These are phyloP conservation scores for Cercophora sp. DNA, from an alignment of 495 filamentous ascomycete species.

Conservation along the genomic window DNA sequence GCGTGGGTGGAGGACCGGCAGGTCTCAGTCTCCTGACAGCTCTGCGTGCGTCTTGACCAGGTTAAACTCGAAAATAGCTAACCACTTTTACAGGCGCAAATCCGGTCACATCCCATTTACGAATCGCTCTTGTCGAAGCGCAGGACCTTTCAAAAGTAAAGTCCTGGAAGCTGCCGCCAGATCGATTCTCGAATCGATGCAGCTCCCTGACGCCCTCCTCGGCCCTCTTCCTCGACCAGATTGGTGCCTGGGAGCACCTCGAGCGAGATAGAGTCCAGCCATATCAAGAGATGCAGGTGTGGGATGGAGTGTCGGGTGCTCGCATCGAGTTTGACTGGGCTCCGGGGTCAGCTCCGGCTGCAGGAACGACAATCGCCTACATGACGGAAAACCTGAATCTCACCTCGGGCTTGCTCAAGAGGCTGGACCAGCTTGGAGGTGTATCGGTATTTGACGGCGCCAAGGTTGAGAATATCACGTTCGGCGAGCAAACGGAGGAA, in stretches of 20 bases:
- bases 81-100: constrained; percentile 51
- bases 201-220: constrained; percentile 90
- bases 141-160: constrained; percentile 70
- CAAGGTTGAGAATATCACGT: constrained; percentile 69
- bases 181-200: constrained; percentile 85
- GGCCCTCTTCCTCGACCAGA: constrained; percentile 62
- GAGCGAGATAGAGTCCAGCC: constrained; percentile 66
- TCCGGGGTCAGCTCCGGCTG: constrained; percentile 40
- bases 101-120: constrained; percentile 67
- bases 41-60: constrained; percentile 56
- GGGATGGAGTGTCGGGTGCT: constrained; percentile 88
- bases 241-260: constrained; percentile 84
- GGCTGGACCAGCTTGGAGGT: constrained; percentile 63
- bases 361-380: constrained; percentile 67
- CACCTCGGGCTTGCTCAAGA: constrained; percentile 66
- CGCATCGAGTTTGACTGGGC: constrained; percentile 84
- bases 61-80: constrained; percentile 4
- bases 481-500: constrained; percentile 65
- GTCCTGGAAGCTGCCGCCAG: constrained; percentile 58
- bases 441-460: constrained; percentile 69
- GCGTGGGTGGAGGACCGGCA: constrained; percentile 93
- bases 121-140: constrained; percentile 83
- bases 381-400: constrained; percentile 96
- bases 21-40: constrained; percentile 85
- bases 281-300: constrained; percentile 92